Conservation (phyloP, 2,329 filamentous ascomycete species). For the Trichoderma afroharzianum region DNA sequence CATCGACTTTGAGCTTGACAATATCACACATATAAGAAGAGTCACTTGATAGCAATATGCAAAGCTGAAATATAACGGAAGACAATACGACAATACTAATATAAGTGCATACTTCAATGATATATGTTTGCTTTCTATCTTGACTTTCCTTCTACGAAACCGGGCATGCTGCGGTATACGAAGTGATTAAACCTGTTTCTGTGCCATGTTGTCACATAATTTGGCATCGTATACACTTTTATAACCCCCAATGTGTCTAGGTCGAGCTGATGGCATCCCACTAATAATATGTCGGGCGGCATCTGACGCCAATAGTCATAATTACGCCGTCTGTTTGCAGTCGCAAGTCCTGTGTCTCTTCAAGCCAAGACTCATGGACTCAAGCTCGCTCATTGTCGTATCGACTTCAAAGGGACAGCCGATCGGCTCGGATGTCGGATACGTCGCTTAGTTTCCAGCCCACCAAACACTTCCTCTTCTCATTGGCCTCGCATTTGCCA, state of each 20-base stretch:
- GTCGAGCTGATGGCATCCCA: background rate
- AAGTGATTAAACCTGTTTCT: background rate
- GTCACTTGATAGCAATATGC: background rate
- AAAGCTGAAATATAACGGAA: background rate
- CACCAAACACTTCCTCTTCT: background rate
- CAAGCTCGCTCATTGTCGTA: background rate
- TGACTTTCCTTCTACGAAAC: background rate
- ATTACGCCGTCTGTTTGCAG: background rate
- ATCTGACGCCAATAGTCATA: background rate
- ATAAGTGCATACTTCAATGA: too few species aligned
- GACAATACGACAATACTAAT: background rate
- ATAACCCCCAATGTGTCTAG: background rate
- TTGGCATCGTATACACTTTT: background rate
- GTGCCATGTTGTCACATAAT: background rate
- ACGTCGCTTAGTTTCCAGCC: constrained; percentile 2
- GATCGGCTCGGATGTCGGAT: constrained; percentile 30
- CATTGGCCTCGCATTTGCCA: background rate
- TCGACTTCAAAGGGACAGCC: background rate
- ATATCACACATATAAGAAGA: background rate
- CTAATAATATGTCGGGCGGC: background rate
- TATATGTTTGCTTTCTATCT: background rate
- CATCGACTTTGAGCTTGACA: background rate
- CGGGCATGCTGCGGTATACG: background rate
- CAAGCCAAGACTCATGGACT: background rate
- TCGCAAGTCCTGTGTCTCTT: background rate